phyloP scores from a whole-genome alignment of 108 stramenopile species.

The Fistulifera pelliculosa region DNA sequence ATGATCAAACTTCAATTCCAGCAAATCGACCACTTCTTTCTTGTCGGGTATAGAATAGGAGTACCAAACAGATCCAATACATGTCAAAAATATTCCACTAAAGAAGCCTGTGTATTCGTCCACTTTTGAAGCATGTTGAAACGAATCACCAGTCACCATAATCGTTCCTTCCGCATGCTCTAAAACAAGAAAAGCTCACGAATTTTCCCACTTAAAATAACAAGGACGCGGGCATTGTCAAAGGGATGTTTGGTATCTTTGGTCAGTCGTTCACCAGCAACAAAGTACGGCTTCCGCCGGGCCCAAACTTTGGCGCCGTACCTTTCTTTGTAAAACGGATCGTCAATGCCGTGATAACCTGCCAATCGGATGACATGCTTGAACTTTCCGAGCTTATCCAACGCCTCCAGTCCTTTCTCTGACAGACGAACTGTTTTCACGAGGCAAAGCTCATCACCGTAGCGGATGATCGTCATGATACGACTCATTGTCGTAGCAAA shows the following conservation, averaged over 20 bases:
- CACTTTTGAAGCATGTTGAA: not conserved
- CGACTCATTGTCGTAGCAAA: constrained; percentile 7
- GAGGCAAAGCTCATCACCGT: constrained; percentile 8
- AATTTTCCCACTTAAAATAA: not conserved
- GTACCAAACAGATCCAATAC: not conserved
- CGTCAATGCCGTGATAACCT: constrained; percentile 13
- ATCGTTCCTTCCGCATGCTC: not conserved
- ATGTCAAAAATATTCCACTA: not conserved
- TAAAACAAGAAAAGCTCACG: not conserved
- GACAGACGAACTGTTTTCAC: constrained; percentile 9
- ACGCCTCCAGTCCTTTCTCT: constrained; percentile 3
- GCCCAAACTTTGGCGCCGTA: not conserved
- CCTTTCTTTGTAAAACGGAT: constrained; percentile 8
- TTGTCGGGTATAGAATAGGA: not conserved
- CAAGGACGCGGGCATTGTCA: not conserved
- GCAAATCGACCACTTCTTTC: constrained; percentile 1
- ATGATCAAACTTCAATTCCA: not conserved
- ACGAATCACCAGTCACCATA: not conserved
- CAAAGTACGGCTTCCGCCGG: not conserved
- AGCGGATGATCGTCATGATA: constrained; percentile 4
- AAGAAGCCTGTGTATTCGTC: not conserved
- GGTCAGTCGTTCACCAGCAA: not conserved
- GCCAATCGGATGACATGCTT: constrained; percentile 14
- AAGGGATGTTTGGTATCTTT: not conserved
- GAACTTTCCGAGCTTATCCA: constrained; percentile 8